Evolutionary conservation across 306 rosid species (phyloP).

Genomic region (Malus fusca): DNA sequence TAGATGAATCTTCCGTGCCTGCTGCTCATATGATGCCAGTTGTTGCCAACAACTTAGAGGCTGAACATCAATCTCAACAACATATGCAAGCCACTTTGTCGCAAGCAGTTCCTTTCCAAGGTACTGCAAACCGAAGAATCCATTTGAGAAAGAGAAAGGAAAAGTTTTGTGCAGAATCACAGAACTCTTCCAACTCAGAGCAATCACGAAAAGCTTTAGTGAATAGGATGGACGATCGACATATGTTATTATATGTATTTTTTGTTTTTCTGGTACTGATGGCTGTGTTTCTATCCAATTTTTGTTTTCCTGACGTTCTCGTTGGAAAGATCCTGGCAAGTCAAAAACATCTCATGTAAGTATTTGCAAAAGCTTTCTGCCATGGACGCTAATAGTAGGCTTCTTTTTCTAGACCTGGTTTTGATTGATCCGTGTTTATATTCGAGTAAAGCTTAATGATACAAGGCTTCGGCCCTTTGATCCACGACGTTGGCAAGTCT

Average conservation of each 20-base stretch:
- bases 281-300: conserved; percentile 20
- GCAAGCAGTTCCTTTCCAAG: conserved; percentile 30
- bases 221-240: neutral
- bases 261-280: conserved; percentile 26
- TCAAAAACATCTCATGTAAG: conserved; percentile 1
- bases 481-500: no score
- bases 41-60: conserved; percentile 2
- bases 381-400: neutral
- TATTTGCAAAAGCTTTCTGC: neutral
- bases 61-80: conserved; percentile 23
- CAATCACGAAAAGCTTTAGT: conserved; percentile 18
- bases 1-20: conserved; percentile 44
- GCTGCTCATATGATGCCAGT: neutral
- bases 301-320: conserved; percentile 22
- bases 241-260: neutral
- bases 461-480: neutral
- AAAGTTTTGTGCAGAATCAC: neutral
- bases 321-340: conserved; percentile 28
- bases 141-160: conserved; percentile 3
- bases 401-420: neutral
- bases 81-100: neutral
- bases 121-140: conserved; percentile 64
- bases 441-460: neutral
- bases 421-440: neutral
- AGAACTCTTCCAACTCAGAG: conserved; percentile 11